Conservation (phyloP, 108 stramenopile genomes). For the Epithemia pelagica region DNA sequence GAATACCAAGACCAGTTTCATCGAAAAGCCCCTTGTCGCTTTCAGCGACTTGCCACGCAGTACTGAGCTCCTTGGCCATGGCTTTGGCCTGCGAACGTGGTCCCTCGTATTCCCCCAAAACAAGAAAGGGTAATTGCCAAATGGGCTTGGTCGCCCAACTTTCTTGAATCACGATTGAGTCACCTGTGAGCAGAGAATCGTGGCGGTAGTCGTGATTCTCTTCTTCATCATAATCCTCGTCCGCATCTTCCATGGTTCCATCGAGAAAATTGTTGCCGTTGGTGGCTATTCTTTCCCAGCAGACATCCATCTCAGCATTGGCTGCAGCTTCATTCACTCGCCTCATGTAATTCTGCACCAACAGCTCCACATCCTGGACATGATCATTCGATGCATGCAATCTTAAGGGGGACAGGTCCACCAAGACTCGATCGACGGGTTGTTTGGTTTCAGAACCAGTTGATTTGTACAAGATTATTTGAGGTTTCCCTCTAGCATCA, state of each 20-base stretch:
- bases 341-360: conserved; percentile 2
- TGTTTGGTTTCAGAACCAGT: conserved; percentile 27
- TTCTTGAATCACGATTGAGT: background rate
- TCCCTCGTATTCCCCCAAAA: conserved; percentile 33
- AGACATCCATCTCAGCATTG: conserved; percentile 16
- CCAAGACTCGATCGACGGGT: conserved; percentile 40
- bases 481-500: conserved; percentile 68
- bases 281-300: background rate
- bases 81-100: conserved; percentile 26
- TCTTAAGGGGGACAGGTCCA: conserved; percentile 73
- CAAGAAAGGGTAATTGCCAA: conserved; percentile 17
- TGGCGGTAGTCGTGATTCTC: background rate
- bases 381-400: conserved; percentile 36
- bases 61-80: conserved; percentile 31
- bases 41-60: conserved; percentile 26
- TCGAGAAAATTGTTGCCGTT: background rate
- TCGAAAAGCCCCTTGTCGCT: background rate
- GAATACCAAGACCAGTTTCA: background rate
- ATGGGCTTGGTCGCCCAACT: conserved; percentile 23
- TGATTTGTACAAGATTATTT: conserved; percentile 59
- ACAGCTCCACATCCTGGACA: background rate
- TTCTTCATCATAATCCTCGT: conserved; percentile 15
- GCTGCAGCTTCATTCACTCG: conserved; percentile 14
- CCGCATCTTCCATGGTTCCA: background rate
- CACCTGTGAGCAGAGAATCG: background rate